These are phyloP conservation scores for Corymbia maculata DNA, from an alignment of 345 rosid species.

Conservation along the genomic window DNA sequence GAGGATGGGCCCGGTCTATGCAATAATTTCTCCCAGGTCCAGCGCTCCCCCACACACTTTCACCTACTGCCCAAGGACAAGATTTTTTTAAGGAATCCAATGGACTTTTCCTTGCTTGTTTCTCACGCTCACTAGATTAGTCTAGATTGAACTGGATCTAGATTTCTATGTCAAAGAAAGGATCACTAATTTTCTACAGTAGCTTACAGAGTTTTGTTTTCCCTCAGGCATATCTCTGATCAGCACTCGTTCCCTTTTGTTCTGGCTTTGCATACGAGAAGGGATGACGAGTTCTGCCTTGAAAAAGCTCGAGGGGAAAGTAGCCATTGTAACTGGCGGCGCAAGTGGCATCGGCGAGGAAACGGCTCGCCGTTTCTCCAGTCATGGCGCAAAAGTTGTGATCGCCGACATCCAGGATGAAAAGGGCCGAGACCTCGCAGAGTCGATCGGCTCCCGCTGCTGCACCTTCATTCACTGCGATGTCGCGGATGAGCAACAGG, in stretches of 20 bases:
- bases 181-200: too few relatives aligned
- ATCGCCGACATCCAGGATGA: conserved; percentile 11
- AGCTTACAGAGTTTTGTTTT: background rate
- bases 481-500: conserved; percentile 9
- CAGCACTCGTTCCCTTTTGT: background rate
- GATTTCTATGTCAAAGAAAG: too few relatives aligned
- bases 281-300: background rate
- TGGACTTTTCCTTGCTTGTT: background rate
- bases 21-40: too few relatives aligned
- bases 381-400: conserved; percentile 2
- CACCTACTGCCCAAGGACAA: background rate
- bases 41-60: too few relatives aligned
- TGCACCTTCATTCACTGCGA: conserved; percentile 11
- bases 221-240: background rate
- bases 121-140: background rate
- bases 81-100: background rate
- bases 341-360: conserved; percentile 4
- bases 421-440: conserved; percentile 2
- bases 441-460: background rate
- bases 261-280: background rate
- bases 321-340: conserved; percentile 13
- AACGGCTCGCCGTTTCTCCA: background rate
- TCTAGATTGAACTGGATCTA: background rate
- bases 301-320: conserved; percentile 4
- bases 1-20: too few relatives aligned